Evolutionary conservation across 768 basidiomycete species (phyloP).

Genomic region (Pleurotus tuoliensis): DNA sequence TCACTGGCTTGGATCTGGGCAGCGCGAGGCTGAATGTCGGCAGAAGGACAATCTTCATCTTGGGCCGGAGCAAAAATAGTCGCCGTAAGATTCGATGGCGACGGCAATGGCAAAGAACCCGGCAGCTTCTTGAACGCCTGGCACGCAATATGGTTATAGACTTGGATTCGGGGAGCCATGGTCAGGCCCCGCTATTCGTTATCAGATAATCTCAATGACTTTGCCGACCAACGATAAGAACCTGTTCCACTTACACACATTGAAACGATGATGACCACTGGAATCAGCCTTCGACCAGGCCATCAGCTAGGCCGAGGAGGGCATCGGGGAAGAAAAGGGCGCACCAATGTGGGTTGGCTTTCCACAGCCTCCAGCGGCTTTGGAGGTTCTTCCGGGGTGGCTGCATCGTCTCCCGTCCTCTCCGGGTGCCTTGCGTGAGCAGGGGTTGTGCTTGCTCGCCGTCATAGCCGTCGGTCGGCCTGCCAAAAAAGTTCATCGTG

Average conservation of each 20-base stretch:
- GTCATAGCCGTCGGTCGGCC: constrained; percentile 1
- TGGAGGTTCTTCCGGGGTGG: not conserved
- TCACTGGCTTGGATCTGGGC: constrained; percentile 67
- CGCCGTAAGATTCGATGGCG: constrained; percentile 2
- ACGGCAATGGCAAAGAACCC: not conserved
- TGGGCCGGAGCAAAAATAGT: not conserved
- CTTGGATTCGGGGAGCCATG: constrained; percentile 72
- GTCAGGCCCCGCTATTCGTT: constrained; percentile 69
- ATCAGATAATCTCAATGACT: constrained; percentile 7
- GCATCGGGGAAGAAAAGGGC: constrained; percentile 10
- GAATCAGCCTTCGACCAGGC: constrained; percentile 55
- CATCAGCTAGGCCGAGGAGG: constrained; percentile 1
- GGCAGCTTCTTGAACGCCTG: constrained; percentile 32
- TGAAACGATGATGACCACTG: constrained; percentile 61
- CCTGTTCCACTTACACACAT: constrained; percentile 49
- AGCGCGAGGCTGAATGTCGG: constrained; percentile 64
- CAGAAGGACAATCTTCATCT: constrained; percentile 18
- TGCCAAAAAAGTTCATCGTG: not conserved
- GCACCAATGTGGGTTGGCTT: constrained; percentile 44
- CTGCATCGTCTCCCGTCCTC: not conserved
- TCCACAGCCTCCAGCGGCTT: constrained; percentile 16
- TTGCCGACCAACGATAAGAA: constrained; percentile 9
- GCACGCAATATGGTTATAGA: constrained; percentile 77
- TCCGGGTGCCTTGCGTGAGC: not conserved
- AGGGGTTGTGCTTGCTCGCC: constrained; percentile 2